These are phyloP conservation scores for Brassica carinata DNA, from an alignment of 345 rosid species.

Conservation along the genomic window DNA sequence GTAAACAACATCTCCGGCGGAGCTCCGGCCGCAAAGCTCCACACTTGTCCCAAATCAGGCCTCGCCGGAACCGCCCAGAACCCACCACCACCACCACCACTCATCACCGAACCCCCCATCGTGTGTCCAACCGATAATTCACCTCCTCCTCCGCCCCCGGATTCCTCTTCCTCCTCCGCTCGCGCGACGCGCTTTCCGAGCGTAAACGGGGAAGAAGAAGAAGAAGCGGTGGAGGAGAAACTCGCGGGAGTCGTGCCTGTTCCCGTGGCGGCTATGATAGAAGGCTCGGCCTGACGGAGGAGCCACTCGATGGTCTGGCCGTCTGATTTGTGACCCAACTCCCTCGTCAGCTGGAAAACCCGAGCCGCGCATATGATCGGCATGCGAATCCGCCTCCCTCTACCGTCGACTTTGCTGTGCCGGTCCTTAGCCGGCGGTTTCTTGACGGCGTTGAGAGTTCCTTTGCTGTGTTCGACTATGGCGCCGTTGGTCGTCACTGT, in stretches of 20 bases:
- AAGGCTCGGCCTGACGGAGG: conserved; percentile 24
- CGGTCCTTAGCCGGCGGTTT: conserved; percentile 12
- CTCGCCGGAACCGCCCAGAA: conserved; percentile 90
- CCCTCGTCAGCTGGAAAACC: conserved; percentile 11
- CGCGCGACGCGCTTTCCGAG: conserved; percentile 76
- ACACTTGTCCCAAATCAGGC: conserved; percentile 70
- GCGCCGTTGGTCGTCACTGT: conserved; percentile 18
- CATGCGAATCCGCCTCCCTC: conserved; percentile 20
- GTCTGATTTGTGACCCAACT: conserved; percentile 21
- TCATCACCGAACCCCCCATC: conserved; percentile 35
- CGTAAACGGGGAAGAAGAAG: conserved; percentile 66
- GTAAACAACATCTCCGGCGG: conserved; percentile 68
- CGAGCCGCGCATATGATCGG: conserved; percentile 19
- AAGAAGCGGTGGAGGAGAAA: conserved; percentile 43
- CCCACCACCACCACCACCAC: conserved; percentile 49
- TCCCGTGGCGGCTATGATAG: conserved; percentile 22
- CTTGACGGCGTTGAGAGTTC: conserved; percentile 32
- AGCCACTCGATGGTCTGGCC: conserved; percentile 22
- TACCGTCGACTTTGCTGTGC: conserved; percentile 21
- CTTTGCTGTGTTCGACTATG: conserved; percentile 31
- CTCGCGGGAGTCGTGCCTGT: conserved; percentile 16
- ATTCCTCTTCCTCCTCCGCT: conserved; percentile 58
- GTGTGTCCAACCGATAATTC: conserved; percentile 49
- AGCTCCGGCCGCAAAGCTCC: conserved; percentile 71
- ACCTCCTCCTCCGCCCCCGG: background rate